Percentiles rank a stretch among this genome's conserved stretches.
phyloP scores from a whole-genome alignment of 1,139 yeast genomes.

The Candida sojae region DNA sequence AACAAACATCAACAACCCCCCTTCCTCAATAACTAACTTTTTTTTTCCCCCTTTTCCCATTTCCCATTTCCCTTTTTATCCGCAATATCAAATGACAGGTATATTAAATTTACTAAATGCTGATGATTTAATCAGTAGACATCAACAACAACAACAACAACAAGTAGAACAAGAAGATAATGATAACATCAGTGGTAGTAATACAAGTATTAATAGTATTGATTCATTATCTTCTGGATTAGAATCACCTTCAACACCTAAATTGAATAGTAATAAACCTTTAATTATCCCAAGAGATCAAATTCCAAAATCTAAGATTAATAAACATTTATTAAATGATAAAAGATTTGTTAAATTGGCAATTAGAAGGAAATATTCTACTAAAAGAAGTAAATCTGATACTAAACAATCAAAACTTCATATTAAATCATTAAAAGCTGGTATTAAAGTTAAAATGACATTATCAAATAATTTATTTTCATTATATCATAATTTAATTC shows the following conservation, averaged over 20 bases:
- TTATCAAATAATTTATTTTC: constrained; percentile 44
- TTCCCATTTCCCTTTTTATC: neutral
- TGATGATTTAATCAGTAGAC: constrained; percentile 4
- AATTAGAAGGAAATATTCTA: constrained; percentile 34
- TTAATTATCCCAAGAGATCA: constrained; percentile 9
- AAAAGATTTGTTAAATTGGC: constrained; percentile 40
- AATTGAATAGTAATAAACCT: constrained; percentile 6
- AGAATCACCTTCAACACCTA: neutral
- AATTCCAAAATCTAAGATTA: constrained; percentile 26
- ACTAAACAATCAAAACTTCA: constrained; percentile 36
- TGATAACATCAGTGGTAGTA: no score
- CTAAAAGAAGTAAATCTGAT: constrained; percentile 16
- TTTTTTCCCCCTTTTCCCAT: neutral
- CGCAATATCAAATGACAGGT: constrained; percentile 6
- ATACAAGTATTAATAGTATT: no score
- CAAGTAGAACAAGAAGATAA: neutral
- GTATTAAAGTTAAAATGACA: constrained; percentile 49
- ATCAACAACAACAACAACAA: constrained; percentile 3
- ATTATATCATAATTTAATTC: constrained; percentile 47
- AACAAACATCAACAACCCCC: no score
- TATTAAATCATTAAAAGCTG: constrained; percentile 55
- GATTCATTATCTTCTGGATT: no score
- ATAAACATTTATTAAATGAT: constrained; percentile 21
- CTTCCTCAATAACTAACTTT: neutral
- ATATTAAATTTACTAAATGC: constrained; percentile 10